phyloP scores from a whole-genome alignment of 2,329 filamentous ascomycete genomes.

The Colletotrichum agaves region DNA sequence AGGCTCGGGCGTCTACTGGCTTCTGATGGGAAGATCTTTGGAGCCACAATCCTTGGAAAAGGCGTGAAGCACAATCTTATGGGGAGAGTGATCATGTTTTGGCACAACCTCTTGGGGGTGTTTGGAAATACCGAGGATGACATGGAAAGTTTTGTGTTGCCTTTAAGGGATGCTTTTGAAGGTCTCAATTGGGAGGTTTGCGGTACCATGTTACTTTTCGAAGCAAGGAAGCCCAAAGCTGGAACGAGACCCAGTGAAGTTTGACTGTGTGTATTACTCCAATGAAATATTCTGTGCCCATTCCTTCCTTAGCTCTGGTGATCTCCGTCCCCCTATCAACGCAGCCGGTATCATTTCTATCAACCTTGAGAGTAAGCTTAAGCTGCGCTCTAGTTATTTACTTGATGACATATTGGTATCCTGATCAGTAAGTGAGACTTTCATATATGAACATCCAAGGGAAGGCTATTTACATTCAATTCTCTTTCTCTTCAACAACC shows the following conservation, averaged over 20 bases:
- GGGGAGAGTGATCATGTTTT: slow-evolving; percentile 20
- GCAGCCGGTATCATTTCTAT: no score
- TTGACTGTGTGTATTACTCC: no score
- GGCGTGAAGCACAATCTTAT: slow-evolving; percentile 13
- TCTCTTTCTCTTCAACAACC: no score
- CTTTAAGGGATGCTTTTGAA: slow-evolving; percentile 2
- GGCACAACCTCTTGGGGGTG: slow-evolving; percentile 17
- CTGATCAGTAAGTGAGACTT: no score
- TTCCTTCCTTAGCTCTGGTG: no score
- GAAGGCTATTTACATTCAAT: no score
- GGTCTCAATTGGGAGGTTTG: slow-evolving; percentile 16
- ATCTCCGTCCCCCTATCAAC: no score
- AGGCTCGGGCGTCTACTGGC: slow-evolving; percentile 36
- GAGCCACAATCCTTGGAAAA: slow-evolving; percentile 41
- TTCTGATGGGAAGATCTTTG: slow-evolving; percentile 41
- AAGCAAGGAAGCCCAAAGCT: slow-evolving; percentile 13
- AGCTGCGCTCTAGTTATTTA: no score
- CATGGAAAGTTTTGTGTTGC: slow-evolving; percentile 7
- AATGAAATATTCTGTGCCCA: no score
- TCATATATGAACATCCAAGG: no score
- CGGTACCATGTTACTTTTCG: slow-evolving; percentile 22
- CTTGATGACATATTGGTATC: no score
- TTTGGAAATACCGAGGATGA: slow-evolving; percentile 26
- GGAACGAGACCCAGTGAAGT: not conserved
- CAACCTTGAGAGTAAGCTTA: no score